Evolutionary conservation across 2,329 filamentous ascomycete species (phyloP), one percentile per base, ranked within the genome.

Genomic region (Chaetomium globosum): DNA sequence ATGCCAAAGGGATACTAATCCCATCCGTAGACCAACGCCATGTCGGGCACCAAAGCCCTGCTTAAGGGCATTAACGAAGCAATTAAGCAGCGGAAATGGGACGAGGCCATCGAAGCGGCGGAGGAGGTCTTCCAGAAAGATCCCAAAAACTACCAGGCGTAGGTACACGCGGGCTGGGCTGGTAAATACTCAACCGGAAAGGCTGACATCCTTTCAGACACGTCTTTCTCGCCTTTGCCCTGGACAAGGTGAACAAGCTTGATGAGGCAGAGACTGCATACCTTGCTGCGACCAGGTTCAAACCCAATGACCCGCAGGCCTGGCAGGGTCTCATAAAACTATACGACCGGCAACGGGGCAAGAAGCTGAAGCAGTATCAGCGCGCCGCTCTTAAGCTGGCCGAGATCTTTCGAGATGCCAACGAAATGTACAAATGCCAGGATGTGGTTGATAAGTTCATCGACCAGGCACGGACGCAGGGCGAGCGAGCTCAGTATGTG

Each of bases 271-370:
- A 95, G 71, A 85, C 83, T 39, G 86, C 88, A 1, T 98, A 98
- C 76, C 81, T 84, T 49, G 82, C 85, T 36, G 95, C 94, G 1
- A 86, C 90, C 6, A 81, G 82, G 23, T 80, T 92, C 67, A 93
- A 92, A 69, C 86, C 88, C 0, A 81, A 86, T 21, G 93, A 97
- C 71, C 81, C 87, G n/a, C 90, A 94, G 72, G 91, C 91, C 70
- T 98, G 92, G 92, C 91, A 97, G 75, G 95, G 95, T 1, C 81
- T 99, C 54, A 85, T 95, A 76, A 91, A 89, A 73, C 78, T 98
- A 33, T 97, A 92, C 75, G 92, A 97, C 78, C 89, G 87, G 71
- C 90, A 93, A 73, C 88, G 86, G 19, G 77, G 80, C 33, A 83
- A 84, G 62, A 91, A 89, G 72, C 79, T 98, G 16, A 83, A 86